Conservation (phyloP, 306 rosid genomes). For the Begonia fuchsioides region DNA sequence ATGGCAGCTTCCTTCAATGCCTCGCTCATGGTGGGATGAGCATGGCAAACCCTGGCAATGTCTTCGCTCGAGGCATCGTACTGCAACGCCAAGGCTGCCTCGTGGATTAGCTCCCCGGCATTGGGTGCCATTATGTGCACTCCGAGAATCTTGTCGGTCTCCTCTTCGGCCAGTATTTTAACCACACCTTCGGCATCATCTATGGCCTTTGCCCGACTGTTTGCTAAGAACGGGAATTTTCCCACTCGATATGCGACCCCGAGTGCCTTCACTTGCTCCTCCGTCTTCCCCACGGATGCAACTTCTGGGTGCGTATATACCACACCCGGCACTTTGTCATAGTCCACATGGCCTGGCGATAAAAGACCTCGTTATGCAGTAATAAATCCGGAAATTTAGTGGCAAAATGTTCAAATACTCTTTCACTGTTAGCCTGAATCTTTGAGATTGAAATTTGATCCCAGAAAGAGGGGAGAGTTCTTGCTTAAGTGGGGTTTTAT, state of each 20-base stretch:
- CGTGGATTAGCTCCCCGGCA: conserved; percentile 97
- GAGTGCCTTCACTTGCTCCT: conserved; percentile 82
- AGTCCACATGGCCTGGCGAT: conserved; percentile 62
- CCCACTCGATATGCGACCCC: conserved; percentile 82
- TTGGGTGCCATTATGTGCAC: conserved; percentile 95
- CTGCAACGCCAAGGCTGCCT: conserved; percentile 82
- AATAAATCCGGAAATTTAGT: too few species aligned
- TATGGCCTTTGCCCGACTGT: conserved; percentile 96
- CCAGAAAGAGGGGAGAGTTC: too few species aligned
- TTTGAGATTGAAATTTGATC: too few species aligned
- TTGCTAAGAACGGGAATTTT: conserved; percentile 91
- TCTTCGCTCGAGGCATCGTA: conserved; percentile 96
- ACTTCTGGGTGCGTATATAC: conserved; percentile 94
- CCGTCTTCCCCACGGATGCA: conserved; percentile 88
- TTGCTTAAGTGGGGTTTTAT: too few species aligned
- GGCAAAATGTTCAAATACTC: too few species aligned
- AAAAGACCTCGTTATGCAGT: too few species aligned
- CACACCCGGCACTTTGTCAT: conserved; percentile 96
- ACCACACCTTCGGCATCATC: conserved; percentile 93
- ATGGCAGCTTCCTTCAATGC: conserved; percentile 98
- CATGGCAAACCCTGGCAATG: conserved; percentile 98
- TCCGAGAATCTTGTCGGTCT: conserved; percentile 94
- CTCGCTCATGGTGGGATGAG: conserved; percentile 98
- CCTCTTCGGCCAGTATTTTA: conserved; percentile 83
- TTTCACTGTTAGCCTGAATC: too few species aligned